These are phyloP conservation scores for Forsythia viridissima DNA, from an alignment of 257 asterid genomes.

Conservation along the genomic window DNA sequence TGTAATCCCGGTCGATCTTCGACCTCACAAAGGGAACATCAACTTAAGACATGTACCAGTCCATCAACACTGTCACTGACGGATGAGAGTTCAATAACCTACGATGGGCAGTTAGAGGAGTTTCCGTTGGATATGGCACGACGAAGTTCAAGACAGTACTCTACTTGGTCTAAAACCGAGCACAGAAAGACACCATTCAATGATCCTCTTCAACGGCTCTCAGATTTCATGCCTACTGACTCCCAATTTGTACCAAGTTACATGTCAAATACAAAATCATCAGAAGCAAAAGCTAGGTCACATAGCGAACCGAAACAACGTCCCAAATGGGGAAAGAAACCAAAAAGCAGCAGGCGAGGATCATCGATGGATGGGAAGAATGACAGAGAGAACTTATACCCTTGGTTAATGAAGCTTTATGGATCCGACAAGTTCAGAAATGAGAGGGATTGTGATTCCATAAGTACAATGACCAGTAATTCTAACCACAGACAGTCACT, in stretches of 20 bases:
- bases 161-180: conserved; percentile 33
- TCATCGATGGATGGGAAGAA: conserved; percentile 46
- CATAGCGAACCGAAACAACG: conserved; percentile 77
- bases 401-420: conserved; percentile 48
- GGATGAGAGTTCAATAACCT: conserved; percentile 49
- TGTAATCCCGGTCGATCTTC: conserved; percentile 36
- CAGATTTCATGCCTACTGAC: conserved; percentile 23
- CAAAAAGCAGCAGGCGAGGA: conserved; percentile 42
- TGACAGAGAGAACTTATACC: conserved; percentile 42
- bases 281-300: conserved; percentile 73
- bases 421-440: conserved; percentile 34
- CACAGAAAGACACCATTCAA: conserved; percentile 23
- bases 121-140: conserved; percentile 30
- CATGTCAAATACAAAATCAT: conserved; percentile 67
- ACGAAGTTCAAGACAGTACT: conserved; percentile 29
- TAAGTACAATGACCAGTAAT: conserved; percentile 21
- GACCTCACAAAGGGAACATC: conserved; percentile 40
- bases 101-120: conserved; percentile 42
- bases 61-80: conserved; percentile 52
- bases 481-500: conserved; percentile 31
- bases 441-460: conserved; percentile 29
- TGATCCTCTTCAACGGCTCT: conserved; percentile 22
- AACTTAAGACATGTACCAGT: conserved; percentile 35
- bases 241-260: conserved; percentile 43
- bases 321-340: conserved; percentile 42